Evolutionary conservation across 805 yeast species (phyloP), one percentile per base, ranked within the genome.

Genomic region (Lipomyces mesembrius): DNA sequence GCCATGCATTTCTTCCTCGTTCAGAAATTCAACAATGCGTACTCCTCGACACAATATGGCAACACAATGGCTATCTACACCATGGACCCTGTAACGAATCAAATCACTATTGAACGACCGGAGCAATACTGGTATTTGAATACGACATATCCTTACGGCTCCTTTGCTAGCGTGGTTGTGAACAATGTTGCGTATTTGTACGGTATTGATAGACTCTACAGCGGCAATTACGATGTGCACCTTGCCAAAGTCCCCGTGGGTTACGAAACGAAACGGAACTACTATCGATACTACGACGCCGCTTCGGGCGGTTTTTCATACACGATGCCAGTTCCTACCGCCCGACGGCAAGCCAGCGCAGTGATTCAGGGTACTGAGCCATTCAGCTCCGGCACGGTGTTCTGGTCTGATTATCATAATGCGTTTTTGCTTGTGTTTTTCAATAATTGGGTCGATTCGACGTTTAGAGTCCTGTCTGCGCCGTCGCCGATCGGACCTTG

Each of bases 131-230:
- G 32, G 53, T 59, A 58, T 49, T 3, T 34, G 39, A 59, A 53
- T 20, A 22, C 59, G 20, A 51, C 60, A 6, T 63, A 63, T 43
- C 27, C 14, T 8, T 63, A 63, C 56, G 66, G 66, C 34, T 35
- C 59, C 12, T 63, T 63, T 59, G 66, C 64, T 22, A 63, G 43
- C 59, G 49, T 60, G 27, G 66, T 63, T 46, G 60, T 63, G 43
- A 59, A 63, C 54, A 54, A 54, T 34, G 59, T 35, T 32, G 66
- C 64, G 11, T 60, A 60, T 34, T 51, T 63, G 34, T 63, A 59
- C 37, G 66, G 49, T 12, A 20, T 63, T 22, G 66, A 63, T 46
- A 27, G 29, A 11, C 12, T 7, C 25, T 51, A 63, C 35, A 25
- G 49, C 25, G 32, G 53, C 55, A 46, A 43, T 14, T 59, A 59